phyloP scores from a whole-genome alignment of 2,329 filamentous ascomycete genomes.

The Fusarium coicis region DNA sequence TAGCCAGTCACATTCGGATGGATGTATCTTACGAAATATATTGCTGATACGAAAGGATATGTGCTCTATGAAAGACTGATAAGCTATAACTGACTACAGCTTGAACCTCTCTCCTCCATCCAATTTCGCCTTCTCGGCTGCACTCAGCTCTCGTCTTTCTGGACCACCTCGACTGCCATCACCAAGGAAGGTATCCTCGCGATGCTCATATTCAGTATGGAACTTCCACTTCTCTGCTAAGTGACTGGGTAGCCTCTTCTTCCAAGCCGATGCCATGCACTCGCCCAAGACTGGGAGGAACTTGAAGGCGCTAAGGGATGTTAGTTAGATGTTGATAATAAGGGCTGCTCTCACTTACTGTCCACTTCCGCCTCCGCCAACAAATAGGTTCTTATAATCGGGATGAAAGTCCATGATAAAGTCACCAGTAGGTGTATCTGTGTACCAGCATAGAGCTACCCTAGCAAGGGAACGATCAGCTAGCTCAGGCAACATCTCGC shows the following conservation, averaged over 20 bases:
- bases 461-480: conserved; percentile 18
- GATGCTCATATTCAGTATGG: conserved; percentile 21
- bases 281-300: conserved; percentile 34
- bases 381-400: conserved; percentile 32
- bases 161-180: conserved; percentile 36
- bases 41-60: not conserved
- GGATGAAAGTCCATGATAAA: conserved; percentile 41
- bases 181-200: conserved; percentile 21
- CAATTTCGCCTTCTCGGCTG: conserved; percentile 8
- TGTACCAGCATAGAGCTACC: conserved; percentile 34
- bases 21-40: not conserved
- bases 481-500: conserved; percentile 33
- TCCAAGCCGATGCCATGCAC: conserved; percentile 10
- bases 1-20: not conserved
- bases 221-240: conserved; percentile 32
- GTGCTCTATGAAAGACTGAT: rapidly evolving
- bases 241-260: conserved; percentile 4
- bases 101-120: not conserved
- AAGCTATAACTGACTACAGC: not conserved
- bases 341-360: conserved; percentile 10
- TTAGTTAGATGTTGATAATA: rapidly evolving
- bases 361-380: conserved; percentile 33
- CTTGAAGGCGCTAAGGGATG: conserved; percentile 26
- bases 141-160: conserved; percentile 8
- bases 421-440: conserved; percentile 34